Evolutionary conservation across 2,329 filamentous ascomycete species (phyloP), one percentile per base, ranked within the genome.

Genomic region (Cytospora schulzeri): DNA sequence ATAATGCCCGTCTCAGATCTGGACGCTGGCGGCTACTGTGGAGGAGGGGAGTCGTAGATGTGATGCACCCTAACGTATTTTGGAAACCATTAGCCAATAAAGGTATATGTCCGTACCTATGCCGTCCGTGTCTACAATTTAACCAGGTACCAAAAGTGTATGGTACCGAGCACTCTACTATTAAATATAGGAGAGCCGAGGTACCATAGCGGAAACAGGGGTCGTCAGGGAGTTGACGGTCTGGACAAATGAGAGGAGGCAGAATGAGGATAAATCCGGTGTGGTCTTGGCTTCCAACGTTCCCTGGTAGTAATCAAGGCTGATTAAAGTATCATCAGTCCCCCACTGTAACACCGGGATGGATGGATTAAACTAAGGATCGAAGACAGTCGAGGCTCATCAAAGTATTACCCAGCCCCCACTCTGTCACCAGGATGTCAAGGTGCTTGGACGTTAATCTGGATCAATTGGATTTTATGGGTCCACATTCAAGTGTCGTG

Each of bases 361-460:
- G 33, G 53, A 31, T 45, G 53, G 63, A 28, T 22, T 29, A 14
- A 7, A 4, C n/a, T 33, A 45, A 22, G 35, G 35, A 38, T 38
- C 35, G 6, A 38, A 38, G 19, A 50, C 58, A 60, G 50, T 48
- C 52, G 53, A 57, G 64, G 60, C 60, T 66, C 55, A 66, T 66
- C 60, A 57, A 51, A 66, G 64, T 66, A 52, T 59, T 56, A 66
- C n/a, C 52, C 26, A 29, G n/a, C 28, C 64, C 51, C 64, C 64
- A 66, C 64, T 38, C 28, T n/a, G 38, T 15, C 9, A 24, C 59
- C 35, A 51, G 54, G 53, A 57, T 57, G 19, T 48, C 35, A n/a
- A 33, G 35, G 31, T 35, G n/a, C 9, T 41, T 26, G 19, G 51
- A 50, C 38, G n/a, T n/a, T n/a, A n/a, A 31, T 15, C 38, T 58